Evolutionary conservation across 192 early-diverging fungal genomes (phyloP).

Genomic region (Umbelopsis ramanniana): DNA sequence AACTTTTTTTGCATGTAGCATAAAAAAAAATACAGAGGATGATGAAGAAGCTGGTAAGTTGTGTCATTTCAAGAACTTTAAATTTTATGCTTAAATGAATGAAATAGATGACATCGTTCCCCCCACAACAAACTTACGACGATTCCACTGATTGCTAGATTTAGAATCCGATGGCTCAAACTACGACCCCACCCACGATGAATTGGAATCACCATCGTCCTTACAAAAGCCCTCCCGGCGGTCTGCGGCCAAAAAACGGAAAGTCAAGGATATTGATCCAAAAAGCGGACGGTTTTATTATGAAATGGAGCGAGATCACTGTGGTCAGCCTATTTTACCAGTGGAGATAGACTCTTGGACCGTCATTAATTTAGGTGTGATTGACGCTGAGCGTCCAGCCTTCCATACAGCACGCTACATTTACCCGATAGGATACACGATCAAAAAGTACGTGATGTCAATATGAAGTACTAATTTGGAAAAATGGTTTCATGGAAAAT

Average conservation of each 20-base stretch:
- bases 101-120: not conserved
- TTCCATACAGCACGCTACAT: slow-evolving; percentile 93
- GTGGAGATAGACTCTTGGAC: slow-evolving; percentile 81
- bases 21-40: not conserved
- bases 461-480: no score
- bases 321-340: slow-evolving; percentile 77
- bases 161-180: slow-evolving; percentile 1
- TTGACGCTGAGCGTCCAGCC: slow-evolving; percentile 76
- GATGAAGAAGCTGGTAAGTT: not conserved
- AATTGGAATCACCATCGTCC: not conserved
- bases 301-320: slow-evolving; percentile 56
- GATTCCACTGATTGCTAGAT: not conserved
- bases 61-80: no score
- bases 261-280: not conserved
- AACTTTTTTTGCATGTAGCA: not conserved
- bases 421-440: slow-evolving; percentile 86
- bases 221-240: not conserved
- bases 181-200: not conserved
- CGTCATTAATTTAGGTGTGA: slow-evolving; percentile 69
- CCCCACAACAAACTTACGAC: not conserved
- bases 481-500: no score
- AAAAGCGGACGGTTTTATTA: slow-evolving; percentile 23
- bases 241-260: not conserved
- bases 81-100: no score
- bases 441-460: slow-evolving; percentile 42